Conservation (phyloP, 1,284 basidiomycete genomes). For the Rhodotorula sp. region DNA sequence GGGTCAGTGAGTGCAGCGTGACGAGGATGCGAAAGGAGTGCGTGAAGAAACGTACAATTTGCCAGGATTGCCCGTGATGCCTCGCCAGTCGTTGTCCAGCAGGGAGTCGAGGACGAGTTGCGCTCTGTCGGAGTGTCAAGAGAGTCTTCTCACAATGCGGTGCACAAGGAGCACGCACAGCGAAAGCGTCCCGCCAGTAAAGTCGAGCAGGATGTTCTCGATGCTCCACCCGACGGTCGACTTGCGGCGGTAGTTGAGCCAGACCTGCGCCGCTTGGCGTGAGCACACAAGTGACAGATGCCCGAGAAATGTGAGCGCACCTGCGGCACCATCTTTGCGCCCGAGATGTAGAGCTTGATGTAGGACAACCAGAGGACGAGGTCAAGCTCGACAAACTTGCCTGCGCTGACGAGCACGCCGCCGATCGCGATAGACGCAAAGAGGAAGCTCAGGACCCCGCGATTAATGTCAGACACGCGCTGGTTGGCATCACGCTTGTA, state of each 20-base stretch:
- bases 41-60: slow-evolving; percentile 45
- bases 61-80: slow-evolving; percentile 47
- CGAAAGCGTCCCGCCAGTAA: slow-evolving; percentile 49
- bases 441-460: slow-evolving; percentile 20
- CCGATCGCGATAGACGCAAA: slow-evolving; percentile 31
- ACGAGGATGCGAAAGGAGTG: too few species aligned
- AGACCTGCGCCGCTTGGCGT: neutral
- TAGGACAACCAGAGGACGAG: slow-evolving; percentile 47
- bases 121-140: slow-evolving; percentile 8
- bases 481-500: slow-evolving; percentile 56
- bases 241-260: slow-evolving; percentile 49
- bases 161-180: slow-evolving; percentile 32
- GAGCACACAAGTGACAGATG: too few species aligned
- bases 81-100: slow-evolving; percentile 46
- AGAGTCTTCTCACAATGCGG: too few species aligned
- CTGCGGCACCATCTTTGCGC: slow-evolving; percentile 51
- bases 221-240: slow-evolving; percentile 52
- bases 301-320: slow-evolving; percentile 20
- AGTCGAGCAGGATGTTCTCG: slow-evolving; percentile 51
- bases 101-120: slow-evolving; percentile 48
- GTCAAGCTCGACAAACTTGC: slow-evolving; percentile 57
- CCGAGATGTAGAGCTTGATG: slow-evolving; percentile 51
- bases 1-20: neutral
- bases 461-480: slow-evolving; percentile 6
- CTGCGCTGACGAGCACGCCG: slow-evolving; percentile 66